Percentiles rank a stretch among this genome's conserved stretches.
Conservation (phyloP, 352 stramenopile species). For the Ochromonadaceae sp. region DNA sequence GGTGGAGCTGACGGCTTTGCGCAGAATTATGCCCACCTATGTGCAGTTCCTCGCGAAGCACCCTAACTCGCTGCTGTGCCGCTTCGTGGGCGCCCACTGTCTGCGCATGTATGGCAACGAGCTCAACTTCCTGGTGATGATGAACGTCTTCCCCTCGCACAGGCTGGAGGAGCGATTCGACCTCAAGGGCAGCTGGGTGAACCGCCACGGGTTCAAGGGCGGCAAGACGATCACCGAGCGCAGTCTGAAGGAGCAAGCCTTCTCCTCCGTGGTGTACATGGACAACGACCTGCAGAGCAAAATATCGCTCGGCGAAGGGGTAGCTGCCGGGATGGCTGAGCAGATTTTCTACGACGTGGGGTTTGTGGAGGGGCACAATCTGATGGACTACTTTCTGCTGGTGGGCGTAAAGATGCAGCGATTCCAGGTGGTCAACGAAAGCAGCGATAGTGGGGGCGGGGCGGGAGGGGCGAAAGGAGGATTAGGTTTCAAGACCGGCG, state of each 20-base stretch:
- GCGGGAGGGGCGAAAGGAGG: too few relatives aligned
- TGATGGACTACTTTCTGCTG: conserved; percentile 16
- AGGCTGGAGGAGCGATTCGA: conserved; percentile 56
- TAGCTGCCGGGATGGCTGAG: conserved; percentile 18
- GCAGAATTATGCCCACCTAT: conserved; percentile 57
- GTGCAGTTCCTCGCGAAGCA: conserved; percentile 48
- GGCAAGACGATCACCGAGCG: background rate
- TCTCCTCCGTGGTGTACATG: background rate
- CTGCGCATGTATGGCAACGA: conserved; percentile 77
- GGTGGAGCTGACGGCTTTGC: conserved; percentile 54
- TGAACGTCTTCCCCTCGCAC: conserved; percentile 57
- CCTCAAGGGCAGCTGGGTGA: conserved; percentile 71
- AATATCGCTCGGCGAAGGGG: conserved; percentile 11
- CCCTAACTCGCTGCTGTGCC: conserved; percentile 66
- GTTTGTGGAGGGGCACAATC: background rate
- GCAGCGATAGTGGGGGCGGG: too few relatives aligned
- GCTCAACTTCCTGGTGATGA: conserved; percentile 81
- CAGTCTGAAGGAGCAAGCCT: background rate
- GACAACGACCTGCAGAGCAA: conserved; percentile 25
- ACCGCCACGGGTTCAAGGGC: conserved; percentile 27
- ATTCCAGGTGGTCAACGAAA: too few relatives aligned
- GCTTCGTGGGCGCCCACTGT: conserved; percentile 63
- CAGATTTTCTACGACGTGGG: background rate
- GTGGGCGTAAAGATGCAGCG: background rate
- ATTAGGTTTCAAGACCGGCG: too few relatives aligned